These are phyloP conservation scores for Pythium brachiatum DNA, from an alignment of 352 stramenopile species.

Conservation along the genomic window DNA sequence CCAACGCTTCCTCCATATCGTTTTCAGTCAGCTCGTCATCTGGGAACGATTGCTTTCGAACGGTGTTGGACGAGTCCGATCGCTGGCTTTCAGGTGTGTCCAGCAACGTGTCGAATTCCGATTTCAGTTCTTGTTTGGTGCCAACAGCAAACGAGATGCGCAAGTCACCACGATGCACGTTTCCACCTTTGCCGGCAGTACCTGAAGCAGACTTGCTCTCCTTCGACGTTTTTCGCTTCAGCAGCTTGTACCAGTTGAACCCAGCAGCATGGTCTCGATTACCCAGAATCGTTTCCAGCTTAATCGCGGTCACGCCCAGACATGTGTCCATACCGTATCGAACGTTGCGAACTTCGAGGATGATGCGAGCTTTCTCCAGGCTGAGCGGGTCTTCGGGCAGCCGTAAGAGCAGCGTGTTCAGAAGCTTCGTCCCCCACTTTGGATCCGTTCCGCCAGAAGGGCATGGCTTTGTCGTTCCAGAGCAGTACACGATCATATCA, in stretches of 20 bases:
- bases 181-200: slow-evolving; percentile 34
- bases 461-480: slow-evolving; percentile 73
- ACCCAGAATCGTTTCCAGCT: slow-evolving; percentile 77
- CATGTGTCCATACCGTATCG: slow-evolving; percentile 84
- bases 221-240: slow-evolving; percentile 74
- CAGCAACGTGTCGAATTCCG: slow-evolving; percentile 50
- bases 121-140: slow-evolving; percentile 75
- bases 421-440: slow-evolving; percentile 69
- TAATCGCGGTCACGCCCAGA: slow-evolving; percentile 78
- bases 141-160: slow-evolving; percentile 81
- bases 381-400: slow-evolving; percentile 60
- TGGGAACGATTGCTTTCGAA: slow-evolving; percentile 17
- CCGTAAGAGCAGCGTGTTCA: slow-evolving; percentile 77
- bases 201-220: slow-evolving; percentile 37
- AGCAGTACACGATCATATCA: slow-evolving; percentile 76
- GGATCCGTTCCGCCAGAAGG: slow-evolving; percentile 70
- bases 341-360: slow-evolving; percentile 86
- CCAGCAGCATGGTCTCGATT: slow-evolving; percentile 68
- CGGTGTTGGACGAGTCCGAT: slow-evolving; percentile 7
- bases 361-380: slow-evolving; percentile 69
- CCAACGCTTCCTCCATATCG: slow-evolving; percentile 41
- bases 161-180: slow-evolving; percentile 71
- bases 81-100: slow-evolving; percentile 31
- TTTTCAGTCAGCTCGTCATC: slow-evolving; percentile 28
- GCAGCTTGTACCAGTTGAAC: slow-evolving; percentile 87